Conservation (phyloP, 768 basidiomycete species). For the Boletus sp. region DNA sequence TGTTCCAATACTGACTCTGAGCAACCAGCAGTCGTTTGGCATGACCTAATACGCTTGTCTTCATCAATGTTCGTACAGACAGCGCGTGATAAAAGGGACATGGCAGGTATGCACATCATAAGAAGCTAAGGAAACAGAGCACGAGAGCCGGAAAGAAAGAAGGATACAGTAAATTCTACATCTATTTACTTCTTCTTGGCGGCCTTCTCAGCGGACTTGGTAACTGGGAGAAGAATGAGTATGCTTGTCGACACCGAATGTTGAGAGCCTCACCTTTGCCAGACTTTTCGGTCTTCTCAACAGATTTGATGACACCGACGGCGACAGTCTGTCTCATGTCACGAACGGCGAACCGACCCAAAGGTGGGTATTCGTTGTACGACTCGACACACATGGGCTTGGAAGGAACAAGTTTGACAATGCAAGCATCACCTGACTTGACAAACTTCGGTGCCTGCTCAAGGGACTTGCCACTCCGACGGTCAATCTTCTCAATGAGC, state of each 20-base stretch:
- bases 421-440: slow-evolving; percentile 99
- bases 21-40: background rate
- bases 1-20: background rate
- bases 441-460: slow-evolving; percentile 92
- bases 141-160: slow-evolving; percentile 45
- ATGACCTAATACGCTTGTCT: slow-evolving; percentile 30
- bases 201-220: slow-evolving; percentile 96
- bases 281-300: slow-evolving; percentile 90
- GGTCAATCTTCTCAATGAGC: slow-evolving; percentile 99
- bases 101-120: slow-evolving; percentile 34
- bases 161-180: slow-evolving; percentile 65
- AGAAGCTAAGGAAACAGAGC: slow-evolving; percentile 34
- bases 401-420: slow-evolving; percentile 93
- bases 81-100: slow-evolving; percentile 34
- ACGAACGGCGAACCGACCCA: slow-evolving; percentile 99
- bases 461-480: slow-evolving; percentile 92
- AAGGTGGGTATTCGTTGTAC: slow-evolving; percentile 97
- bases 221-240: slow-evolving; percentile 48
- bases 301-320: slow-evolving; percentile 97
- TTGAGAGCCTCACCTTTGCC: slow-evolving; percentile 63
- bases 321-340: slow-evolving; percentile 99
- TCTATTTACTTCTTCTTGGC: slow-evolving; percentile 93
- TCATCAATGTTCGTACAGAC: slow-evolving; percentile 50
- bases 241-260: background rate
- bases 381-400: slow-evolving; percentile 96